Conservation (phyloP, 164 flowering plant genomes). For the Vitis vinifera region DNA sequence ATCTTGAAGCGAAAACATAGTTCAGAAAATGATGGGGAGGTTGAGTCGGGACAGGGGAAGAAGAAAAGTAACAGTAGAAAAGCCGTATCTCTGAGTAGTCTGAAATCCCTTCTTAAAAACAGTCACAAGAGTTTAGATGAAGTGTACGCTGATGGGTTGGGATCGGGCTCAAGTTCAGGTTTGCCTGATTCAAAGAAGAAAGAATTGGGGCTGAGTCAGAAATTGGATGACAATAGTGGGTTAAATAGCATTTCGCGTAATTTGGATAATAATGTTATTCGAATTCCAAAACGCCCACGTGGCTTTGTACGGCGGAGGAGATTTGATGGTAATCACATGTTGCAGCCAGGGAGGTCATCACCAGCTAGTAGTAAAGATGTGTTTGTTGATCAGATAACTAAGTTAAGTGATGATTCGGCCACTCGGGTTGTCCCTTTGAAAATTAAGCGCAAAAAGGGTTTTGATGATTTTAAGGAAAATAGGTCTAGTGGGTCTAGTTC, state of each 20-base stretch:
- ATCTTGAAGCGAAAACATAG: slow-evolving; percentile 26
- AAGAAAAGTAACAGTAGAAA: slow-evolving; percentile 46
- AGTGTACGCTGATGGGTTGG: slow-evolving; percentile 20
- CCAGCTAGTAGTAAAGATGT: slow-evolving; percentile 10
- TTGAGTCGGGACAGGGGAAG: slow-evolving; percentile 18
- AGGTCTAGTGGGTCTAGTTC: slow-evolving; percentile 21
- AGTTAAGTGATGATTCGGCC: slow-evolving; percentile 26
- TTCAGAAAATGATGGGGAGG: slow-evolving; percentile 18
- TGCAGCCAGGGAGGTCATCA: slow-evolving; percentile 19
- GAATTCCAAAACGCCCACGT: slow-evolving; percentile 67
- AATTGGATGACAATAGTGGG: slow-evolving; percentile 19
- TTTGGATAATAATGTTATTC: slow-evolving; percentile 38
- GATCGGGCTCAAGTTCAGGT: slow-evolving; percentile 17
- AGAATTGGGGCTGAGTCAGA: slow-evolving; percentile 19
- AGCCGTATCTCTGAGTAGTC: slow-evolving; percentile 45
- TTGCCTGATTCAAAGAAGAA: slow-evolving; percentile 16
- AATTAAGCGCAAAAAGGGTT: slow-evolving; percentile 22
- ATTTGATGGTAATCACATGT: slow-evolving; percentile 22
- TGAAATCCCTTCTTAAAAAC: slow-evolving; percentile 28
- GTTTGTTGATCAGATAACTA: slow-evolving; percentile 23
- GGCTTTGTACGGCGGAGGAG: slow-evolving; percentile 60
- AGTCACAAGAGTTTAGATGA: slow-evolving; percentile 38
- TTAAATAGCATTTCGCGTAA: slow-evolving; percentile 27
- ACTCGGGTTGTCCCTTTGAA: slow-evolving; percentile 16
- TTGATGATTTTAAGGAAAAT: slow-evolving; percentile 37